Evolutionary conservation across 345 rosid genomes (phyloP).

Genomic region (Crucihimalaya himalaica): DNA sequence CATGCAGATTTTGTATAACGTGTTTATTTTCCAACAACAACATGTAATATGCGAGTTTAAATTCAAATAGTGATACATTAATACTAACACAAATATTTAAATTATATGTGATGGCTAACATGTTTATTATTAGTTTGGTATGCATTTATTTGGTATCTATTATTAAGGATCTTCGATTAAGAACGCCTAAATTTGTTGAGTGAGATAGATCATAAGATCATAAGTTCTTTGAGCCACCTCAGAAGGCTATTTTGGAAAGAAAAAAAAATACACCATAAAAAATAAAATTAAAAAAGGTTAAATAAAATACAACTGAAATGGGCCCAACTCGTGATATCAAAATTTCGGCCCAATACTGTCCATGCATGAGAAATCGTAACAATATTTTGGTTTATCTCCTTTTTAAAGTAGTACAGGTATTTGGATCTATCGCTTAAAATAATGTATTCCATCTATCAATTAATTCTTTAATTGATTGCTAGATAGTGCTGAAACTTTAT

Average conservation of each 20-base stretch:
- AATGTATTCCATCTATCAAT: not conserved
- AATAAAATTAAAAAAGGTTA: no score
- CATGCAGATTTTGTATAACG: no score
- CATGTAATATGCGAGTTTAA: no score
- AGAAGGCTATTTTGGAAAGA: no score
- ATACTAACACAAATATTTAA: no score
- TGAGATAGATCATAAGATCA: no score
- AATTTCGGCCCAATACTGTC: not conserved
- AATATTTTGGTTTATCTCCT: not conserved
- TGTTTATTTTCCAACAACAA: no score
- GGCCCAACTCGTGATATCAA: not conserved
- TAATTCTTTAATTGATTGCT: not conserved
- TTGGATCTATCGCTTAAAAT: not conserved
- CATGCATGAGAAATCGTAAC: not conserved
- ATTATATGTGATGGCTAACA: no score
- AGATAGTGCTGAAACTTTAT: slow-evolving; percentile 3
- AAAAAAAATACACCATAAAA: no score
- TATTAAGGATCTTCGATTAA: not conserved
- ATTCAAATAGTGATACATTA: no score
- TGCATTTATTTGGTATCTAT: not conserved
- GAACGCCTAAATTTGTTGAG: not conserved
- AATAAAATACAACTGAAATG: not conserved
- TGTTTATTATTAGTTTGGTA: no score
- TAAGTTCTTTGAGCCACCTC: no score
- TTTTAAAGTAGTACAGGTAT: not conserved